A percentile compares a stretch with the other conserved stretches of the same genome.
These are phyloP conservation scores for Colletotrichum lentis DNA, from an alignment of 2,329 filamentous ascomycete species.

Conservation along the genomic window DNA sequence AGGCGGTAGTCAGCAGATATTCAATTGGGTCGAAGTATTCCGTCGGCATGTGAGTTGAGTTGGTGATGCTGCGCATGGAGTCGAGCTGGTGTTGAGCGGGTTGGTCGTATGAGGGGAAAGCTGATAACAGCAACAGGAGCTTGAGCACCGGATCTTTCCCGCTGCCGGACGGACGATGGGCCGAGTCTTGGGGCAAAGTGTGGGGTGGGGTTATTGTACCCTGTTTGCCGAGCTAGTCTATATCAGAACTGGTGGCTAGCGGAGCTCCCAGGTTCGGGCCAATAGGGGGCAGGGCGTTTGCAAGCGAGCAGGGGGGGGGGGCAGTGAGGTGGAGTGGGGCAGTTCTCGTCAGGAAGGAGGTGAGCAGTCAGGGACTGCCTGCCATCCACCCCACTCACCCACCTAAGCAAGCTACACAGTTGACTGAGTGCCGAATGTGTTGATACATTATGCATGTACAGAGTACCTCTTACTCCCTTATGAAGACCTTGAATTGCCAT, in stretches of 20 bases:
- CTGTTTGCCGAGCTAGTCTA: neutral
- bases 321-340: neutral
- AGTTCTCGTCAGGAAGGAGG: slow-evolving; percentile 1
- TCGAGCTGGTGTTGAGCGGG: neutral
- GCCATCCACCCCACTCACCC: too few relatives aligned
- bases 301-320: slow-evolving; percentile 10
- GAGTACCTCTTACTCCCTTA: too few relatives aligned
- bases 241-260: accelerated
- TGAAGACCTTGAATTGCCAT: too few relatives aligned
- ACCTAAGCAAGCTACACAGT: too few relatives aligned
- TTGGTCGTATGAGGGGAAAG: neutral
- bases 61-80: neutral
- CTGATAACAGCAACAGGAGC: too few relatives aligned
- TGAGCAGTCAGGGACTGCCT: neutral
- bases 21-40: neutral
- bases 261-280: neutral
- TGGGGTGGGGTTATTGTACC: neutral
- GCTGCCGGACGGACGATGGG: neutral
- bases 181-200: neutral
- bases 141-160: neutral
- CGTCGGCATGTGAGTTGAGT: neutral
- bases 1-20: neutral
- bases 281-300: slow-evolving; percentile 2
- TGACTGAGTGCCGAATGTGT: too few relatives aligned
- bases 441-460: too few relatives aligned